Conservation (phyloP, 208 protist genomes). For the Leishmania mexicana region DNA sequence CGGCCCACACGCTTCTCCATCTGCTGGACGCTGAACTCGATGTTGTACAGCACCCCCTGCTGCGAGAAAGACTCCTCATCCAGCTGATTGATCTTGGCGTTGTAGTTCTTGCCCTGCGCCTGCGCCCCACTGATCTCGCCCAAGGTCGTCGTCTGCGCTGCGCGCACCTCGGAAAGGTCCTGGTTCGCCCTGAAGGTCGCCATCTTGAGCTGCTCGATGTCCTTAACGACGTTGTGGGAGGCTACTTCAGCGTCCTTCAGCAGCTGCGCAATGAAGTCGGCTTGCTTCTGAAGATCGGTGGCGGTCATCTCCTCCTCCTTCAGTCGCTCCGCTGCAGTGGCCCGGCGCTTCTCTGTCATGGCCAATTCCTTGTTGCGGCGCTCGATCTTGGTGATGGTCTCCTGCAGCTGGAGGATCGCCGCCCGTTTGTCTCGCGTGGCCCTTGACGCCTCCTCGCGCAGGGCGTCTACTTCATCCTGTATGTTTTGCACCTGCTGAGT, state of each 20-base stretch:
- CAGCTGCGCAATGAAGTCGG: constrained; percentile 59
- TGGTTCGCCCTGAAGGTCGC: constrained; percentile 84
- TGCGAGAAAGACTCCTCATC: constrained; percentile 89
- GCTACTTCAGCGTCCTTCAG: constrained; percentile 62
- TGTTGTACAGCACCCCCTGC: constrained; percentile 94
- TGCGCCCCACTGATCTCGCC: constrained; percentile 88
- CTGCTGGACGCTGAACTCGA: constrained; percentile 95
- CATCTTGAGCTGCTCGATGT: constrained; percentile 84
- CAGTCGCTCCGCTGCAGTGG: constrained; percentile 32
- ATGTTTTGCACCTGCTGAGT: constrained; percentile 59
- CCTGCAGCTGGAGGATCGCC: constrained; percentile 29
- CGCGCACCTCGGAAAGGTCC: constrained; percentile 64
- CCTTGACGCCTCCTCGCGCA: constrained; percentile 64
- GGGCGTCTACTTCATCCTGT: constrained; percentile 79
- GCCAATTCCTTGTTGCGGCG: constrained; percentile 37
- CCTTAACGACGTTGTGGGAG: constrained; percentile 57
- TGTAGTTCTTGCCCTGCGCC: constrained; percentile 86
- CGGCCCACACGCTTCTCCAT: constrained; percentile 94
- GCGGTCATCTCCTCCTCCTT: constrained; percentile 47
- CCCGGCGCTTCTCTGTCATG: constrained; percentile 29
- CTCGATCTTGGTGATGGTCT: constrained; percentile 38
- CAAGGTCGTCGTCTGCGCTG: constrained; percentile 66
- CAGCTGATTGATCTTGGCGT: constrained; percentile 79
- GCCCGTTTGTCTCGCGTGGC: constrained; percentile 52
- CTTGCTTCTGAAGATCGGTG: constrained; percentile 65